A percentile compares a stretch with the other conserved stretches of the same genome.
These are phyloP conservation scores for Jamesozyma spencerorum DNA, from an alignment of 805 yeast genomes.

Conservation along the genomic window DNA sequence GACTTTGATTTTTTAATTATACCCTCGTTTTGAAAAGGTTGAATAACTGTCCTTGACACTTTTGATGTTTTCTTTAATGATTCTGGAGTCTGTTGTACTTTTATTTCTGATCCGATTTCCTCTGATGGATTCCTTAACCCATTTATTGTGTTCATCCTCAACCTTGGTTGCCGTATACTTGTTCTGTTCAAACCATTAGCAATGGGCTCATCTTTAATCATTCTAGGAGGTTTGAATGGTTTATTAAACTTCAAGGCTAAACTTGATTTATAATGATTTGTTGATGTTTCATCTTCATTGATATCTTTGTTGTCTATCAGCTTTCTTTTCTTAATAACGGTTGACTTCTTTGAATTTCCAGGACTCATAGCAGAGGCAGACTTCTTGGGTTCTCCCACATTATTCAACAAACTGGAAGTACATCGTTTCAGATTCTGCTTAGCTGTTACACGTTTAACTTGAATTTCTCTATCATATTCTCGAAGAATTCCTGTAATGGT, in stretches of 20 bases:
- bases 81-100: no score
- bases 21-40: no score
- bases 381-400: background rate
- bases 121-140: no score
- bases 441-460: background rate
- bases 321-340: background rate
- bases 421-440: background rate
- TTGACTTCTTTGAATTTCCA: background rate
- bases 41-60: no score
- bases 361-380: background rate
- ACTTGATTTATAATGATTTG: slow-evolving; percentile 1
- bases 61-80: no score
- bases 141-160: no score
- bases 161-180: slow-evolving; percentile 6
- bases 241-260: slow-evolving; percentile 22
- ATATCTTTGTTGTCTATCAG: background rate
- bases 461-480: slow-evolving; percentile 16
- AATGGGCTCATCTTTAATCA: slow-evolving; percentile 1
- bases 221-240: slow-evolving; percentile 26
- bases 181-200: slow-evolving; percentile 8
- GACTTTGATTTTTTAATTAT: no score
- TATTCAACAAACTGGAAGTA: background rate
- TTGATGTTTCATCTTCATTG: background rate
- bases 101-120: no score
- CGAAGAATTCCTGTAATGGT: slow-evolving; percentile 13